Conservation (phyloP, 352 stramenopile genomes). For the Pythium guiyangense region DNA sequence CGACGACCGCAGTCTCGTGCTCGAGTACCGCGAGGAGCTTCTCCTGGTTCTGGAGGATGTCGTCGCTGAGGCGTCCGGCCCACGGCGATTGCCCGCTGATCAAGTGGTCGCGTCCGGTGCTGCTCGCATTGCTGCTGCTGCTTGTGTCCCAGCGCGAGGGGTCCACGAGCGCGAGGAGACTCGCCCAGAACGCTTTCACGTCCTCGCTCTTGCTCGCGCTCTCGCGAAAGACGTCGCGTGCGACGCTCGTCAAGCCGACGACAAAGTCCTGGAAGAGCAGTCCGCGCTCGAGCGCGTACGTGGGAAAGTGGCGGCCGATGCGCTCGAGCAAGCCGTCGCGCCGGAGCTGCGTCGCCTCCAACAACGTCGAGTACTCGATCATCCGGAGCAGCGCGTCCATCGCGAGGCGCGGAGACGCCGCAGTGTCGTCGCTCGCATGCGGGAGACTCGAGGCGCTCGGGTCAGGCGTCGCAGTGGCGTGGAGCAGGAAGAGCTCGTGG, state of each 20-base stretch:
- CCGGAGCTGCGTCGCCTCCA: conserved; percentile 32
- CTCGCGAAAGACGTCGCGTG: conserved; percentile 28
- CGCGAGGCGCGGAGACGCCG: conserved; percentile 20
- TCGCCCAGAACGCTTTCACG: conserved; percentile 50
- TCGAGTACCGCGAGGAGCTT: conserved; percentile 73
- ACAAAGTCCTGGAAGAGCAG: conserved; percentile 61
- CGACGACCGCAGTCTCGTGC: conserved; percentile 73
- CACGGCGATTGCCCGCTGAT: conserved; percentile 27
- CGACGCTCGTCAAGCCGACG: conserved; percentile 31
- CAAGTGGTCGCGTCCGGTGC: conserved; percentile 2
- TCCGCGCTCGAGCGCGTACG: conserved; percentile 40
- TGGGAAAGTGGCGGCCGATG: conserved; percentile 28
- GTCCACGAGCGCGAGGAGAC: conserved; percentile 29
- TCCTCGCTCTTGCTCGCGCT: conserved; percentile 11
- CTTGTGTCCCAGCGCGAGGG: conserved; percentile 8
- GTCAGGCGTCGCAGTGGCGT: conserved; percentile 16
- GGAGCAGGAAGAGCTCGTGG: conserved; percentile 43
- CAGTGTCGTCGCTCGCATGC: conserved; percentile 1
- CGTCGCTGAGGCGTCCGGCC: conserved; percentile 63
- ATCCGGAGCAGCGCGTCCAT: conserved; percentile 43
- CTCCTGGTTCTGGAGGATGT: conserved; percentile 80
- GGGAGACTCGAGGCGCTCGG: not conserved
- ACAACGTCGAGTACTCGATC: conserved; percentile 34
- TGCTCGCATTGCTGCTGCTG: not conserved
- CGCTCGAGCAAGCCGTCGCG: conserved; percentile 23